Evolutionary conservation across 2,329 filamentous ascomycete genomes (phyloP), one percentile per base, ranked within the genome.

Genomic region (Venturia nashicola): DNA sequence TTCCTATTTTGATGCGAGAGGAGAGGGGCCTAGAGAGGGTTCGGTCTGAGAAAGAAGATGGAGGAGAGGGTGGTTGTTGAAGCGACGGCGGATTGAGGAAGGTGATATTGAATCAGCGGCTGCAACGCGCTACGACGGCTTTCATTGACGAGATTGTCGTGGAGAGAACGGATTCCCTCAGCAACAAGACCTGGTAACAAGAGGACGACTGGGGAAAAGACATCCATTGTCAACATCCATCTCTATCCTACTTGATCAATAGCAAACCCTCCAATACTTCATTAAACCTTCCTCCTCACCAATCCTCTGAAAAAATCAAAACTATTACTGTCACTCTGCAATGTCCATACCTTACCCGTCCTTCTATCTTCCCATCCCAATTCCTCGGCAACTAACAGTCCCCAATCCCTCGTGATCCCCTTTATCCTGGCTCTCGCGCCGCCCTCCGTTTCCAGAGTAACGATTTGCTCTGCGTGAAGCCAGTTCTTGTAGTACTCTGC

Each of bases 311-410:
- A 96, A 74, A 96, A 99, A 76, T 99, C 94, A 78, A 99, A 99
- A 74, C 92, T 97, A 72, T 99, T 99, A 73, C 92, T 91, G 74
- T 99, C 94, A 74, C 91, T 97, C 79, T 97, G 92, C 76, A 99
- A 76, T 69, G 88, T 85, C 83, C 89, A 93, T 61, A 88, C 79
- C 75, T 83, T 89, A 0, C 93, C 92, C 0, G 90, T 96, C 2
- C 81, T 78, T 62, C 86, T 79, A 67, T 91, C 90, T 65, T 88
- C 83, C 73, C 80, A 83, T 2, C 86, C 87, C 62, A 95, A 75
- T 79, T 97, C 92, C 74, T 97, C 90, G 0, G 87, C 94, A 67
- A 87, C 81, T 68, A 99, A 72, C 74, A 97, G 78, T 0, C 94
- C 94, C 86, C 90, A 97, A 73, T 97, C 91, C n/a, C 82, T 78